Percentiles rank a stretch among this genome's conserved stretches.
These are phyloP conservation scores for Chlamydomonas incerta DNA, from an alignment of 139 green algal genomes.

Conservation along the genomic window DNA sequence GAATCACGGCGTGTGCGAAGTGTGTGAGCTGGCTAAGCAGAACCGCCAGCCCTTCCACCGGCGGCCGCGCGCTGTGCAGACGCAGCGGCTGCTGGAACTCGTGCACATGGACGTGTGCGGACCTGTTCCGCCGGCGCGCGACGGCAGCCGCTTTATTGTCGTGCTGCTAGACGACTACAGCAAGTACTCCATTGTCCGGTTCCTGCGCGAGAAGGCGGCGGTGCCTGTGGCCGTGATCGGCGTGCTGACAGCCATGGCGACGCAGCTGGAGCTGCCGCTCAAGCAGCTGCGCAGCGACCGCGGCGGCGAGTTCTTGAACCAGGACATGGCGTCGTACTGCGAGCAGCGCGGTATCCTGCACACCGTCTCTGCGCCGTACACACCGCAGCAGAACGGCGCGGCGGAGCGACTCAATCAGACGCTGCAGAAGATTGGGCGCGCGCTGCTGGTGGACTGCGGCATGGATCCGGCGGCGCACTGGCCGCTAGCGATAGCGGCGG, in stretches of 20 bases:
- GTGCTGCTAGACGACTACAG: conserved; percentile 41
- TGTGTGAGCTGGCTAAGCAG: background rate
- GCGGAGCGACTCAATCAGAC: conserved; percentile 49
- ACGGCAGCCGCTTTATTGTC: conserved; percentile 1
- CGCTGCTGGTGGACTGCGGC: conserved; percentile 6
- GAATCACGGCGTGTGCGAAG: background rate
- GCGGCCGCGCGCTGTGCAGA: background rate
- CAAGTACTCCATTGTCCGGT: background rate
- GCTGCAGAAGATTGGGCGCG: conserved; percentile 11
- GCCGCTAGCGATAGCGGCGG: background rate
- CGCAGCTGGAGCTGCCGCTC: too few species aligned
- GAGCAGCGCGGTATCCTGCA: conserved; percentile 32
- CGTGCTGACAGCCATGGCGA: background rate
- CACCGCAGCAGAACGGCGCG: conserved; percentile 46
- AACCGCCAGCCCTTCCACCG: background rate
- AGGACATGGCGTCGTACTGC: background rate
- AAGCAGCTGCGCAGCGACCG: background rate
- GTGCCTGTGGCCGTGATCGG: background rate
- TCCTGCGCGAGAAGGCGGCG: background rate
- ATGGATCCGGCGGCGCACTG: background rate
- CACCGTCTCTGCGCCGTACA: conserved; percentile 39
- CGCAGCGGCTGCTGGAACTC: background rate
- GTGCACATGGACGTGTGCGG: conserved; percentile 41
- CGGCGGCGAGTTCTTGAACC: conserved; percentile 26
- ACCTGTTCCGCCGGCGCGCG: background rate